phyloP scores from a whole-genome alignment of 1,284 basidiomycete genomes.

The Xanthoconium separans region DNA sequence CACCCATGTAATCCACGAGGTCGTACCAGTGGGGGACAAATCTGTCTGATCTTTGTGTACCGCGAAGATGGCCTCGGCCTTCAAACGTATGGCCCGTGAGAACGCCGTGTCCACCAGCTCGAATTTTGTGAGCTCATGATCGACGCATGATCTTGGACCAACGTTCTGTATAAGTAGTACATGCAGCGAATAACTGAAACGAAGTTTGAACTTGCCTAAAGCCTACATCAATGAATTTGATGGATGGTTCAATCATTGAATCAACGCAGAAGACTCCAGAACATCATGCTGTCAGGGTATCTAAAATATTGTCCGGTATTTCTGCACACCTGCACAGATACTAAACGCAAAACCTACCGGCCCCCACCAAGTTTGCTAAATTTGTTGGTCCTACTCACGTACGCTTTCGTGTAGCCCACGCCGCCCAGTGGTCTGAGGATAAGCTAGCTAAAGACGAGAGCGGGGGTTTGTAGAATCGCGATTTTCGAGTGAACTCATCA shows the following conservation, averaged over 20 bases:
- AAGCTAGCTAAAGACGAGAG: no score
- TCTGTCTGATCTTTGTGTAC: constrained; percentile 25
- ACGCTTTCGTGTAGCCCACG: constrained; percentile 18
- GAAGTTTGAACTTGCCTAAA: background rate
- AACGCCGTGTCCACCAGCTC: constrained; percentile 39
- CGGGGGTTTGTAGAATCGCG: no score
- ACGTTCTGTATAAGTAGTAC: constrained; percentile 39
- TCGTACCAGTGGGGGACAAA: constrained; percentile 31
- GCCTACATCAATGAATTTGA: constrained; percentile 19
- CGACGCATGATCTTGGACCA: background rate
- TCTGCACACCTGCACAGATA: background rate
- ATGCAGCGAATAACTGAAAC: constrained; percentile 37
- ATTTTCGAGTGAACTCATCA: no score
- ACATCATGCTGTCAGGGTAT: constrained; percentile 37
- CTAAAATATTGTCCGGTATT: constrained; percentile 11
- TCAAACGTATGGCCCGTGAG: constrained; percentile 27
- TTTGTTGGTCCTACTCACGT: constrained; percentile 25
- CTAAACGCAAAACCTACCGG: constrained; percentile 34
- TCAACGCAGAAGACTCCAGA: constrained; percentile 49
- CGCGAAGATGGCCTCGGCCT: constrained; percentile 36
- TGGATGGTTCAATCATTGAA: no score
- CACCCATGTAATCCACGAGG: constrained; percentile 40
- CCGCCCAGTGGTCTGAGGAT: no score
- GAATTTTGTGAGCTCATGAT: background rate
- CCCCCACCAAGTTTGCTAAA: constrained; percentile 42